Evolutionary conservation across 139 green algal genomes (phyloP).

Genomic region (Haematococcus lacustris): DNA sequence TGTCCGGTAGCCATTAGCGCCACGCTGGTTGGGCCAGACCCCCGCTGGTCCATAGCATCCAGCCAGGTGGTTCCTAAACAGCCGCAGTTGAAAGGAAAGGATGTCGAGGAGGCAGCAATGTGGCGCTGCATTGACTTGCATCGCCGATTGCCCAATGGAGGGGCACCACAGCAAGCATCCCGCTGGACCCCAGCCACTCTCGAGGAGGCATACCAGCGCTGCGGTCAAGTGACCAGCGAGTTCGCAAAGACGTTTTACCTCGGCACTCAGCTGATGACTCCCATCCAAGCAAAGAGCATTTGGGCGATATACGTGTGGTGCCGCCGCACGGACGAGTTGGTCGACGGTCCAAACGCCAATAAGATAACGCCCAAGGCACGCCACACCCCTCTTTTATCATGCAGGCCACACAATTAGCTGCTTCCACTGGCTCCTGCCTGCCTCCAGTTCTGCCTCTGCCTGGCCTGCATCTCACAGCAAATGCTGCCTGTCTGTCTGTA

Average conservation of each 20-base stretch:
- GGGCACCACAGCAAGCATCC: conserved; percentile 14
- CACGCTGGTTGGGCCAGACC: not conserved
- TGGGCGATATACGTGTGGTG: conserved; percentile 99
- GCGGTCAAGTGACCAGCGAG: conserved; percentile 80
- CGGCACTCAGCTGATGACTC: conserved; percentile 96
- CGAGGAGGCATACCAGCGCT: conserved; percentile 80
- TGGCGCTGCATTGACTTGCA: conserved; percentile 1
- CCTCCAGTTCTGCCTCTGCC: no score
- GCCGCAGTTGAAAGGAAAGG: not conserved
- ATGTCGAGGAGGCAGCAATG: conserved; percentile 1
- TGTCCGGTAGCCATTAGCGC: no score
- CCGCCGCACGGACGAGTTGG: conserved; percentile 94
- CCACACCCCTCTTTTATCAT: no score
- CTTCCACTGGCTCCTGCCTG: no score
- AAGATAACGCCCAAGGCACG: conserved; percentile 90
- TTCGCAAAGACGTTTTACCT: conserved; percentile 99
- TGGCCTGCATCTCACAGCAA: no score
- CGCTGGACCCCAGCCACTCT: conserved; percentile 39
- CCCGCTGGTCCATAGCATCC: not conserved
- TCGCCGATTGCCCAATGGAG: conserved; percentile 9
- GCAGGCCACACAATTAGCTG: no score
- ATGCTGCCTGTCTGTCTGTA: no score
- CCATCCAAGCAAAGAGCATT: conserved; percentile 85
- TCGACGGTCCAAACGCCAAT: conserved; percentile 94
- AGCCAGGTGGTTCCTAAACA: not conserved